These are phyloP conservation scores for Fusarium compactum DNA, from an alignment of 2,329 filamentous ascomycete species.

Conservation along the genomic window DNA sequence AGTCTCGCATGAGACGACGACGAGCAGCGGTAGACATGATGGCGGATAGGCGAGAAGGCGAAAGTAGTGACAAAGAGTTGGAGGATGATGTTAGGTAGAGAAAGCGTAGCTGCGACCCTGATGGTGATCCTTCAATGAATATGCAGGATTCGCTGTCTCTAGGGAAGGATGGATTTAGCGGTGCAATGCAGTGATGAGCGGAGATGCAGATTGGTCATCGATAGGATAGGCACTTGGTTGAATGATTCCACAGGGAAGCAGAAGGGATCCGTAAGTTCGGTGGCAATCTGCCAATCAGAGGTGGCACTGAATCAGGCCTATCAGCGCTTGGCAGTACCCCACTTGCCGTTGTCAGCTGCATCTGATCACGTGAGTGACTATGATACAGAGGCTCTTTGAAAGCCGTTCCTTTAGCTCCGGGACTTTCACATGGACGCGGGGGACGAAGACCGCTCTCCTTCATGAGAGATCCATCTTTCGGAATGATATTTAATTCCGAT, in stretches of 20 bases:
- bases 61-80: slow-evolving; percentile 6
- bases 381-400: not conserved
- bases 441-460: slow-evolving; percentile 34
- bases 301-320: slow-evolving; percentile 14
- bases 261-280: slow-evolving; percentile 22
- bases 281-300: slow-evolving; percentile 44
- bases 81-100: not conserved
- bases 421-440: slow-evolving; percentile 37
- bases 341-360: not conserved
- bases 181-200: slow-evolving; percentile 26
- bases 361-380: not conserved
- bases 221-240: slow-evolving; percentile 21
- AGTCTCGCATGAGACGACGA: slow-evolving; percentile 97
- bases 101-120: not conserved
- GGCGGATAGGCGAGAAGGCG: slow-evolving; percentile 24
- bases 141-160: slow-evolving; percentile 24
- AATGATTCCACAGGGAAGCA: slow-evolving; percentile 22
- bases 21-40: slow-evolving; percentile 89
- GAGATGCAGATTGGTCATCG: slow-evolving; percentile 48
- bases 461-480: slow-evolving; percentile 3
- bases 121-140: not conserved
- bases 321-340: slow-evolving; percentile 1
- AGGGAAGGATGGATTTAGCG: slow-evolving; percentile 25
- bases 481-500: slow-evolving; percentile 12
- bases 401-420: slow-evolving; percentile 10